These are phyloP conservation scores for Colletotrichum salicis DNA, from an alignment of 2,329 filamentous ascomycete genomes.

Conservation along the genomic window DNA sequence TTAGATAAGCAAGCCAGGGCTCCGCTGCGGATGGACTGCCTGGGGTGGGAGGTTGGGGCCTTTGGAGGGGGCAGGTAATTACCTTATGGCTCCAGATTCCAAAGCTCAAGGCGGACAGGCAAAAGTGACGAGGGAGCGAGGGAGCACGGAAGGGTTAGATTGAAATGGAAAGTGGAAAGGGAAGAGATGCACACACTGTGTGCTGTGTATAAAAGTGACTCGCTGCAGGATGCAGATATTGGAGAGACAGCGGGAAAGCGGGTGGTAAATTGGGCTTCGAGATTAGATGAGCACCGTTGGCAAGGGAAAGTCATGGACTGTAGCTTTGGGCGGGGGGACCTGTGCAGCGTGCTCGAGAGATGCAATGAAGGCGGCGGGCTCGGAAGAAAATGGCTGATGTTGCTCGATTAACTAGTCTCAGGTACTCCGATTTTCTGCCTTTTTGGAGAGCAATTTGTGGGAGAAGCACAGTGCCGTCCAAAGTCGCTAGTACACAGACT, in stretches of 20 bases:
- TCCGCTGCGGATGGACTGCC: conserved; percentile 25
- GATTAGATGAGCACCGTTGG: conserved; percentile 25
- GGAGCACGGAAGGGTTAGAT: neutral
- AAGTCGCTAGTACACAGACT: neutral
- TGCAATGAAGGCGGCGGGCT: neutral
- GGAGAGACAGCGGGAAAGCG: neutral
- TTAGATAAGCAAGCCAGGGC: conserved; percentile 41
- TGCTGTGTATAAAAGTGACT: conserved; percentile 3
- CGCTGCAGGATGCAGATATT: neutral
- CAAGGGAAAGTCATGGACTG: conserved; percentile 14
- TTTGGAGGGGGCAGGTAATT: neutral
- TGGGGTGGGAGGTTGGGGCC: conserved; percentile 15
- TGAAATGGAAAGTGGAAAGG: too few relatives aligned
- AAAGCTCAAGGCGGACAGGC: conserved; percentile 8
- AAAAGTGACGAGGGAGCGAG: neutral
- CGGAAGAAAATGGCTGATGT: conserved; percentile 26
- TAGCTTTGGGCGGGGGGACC: conserved; percentile 9
- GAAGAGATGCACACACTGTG: conserved; percentile 15
- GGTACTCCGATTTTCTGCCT: conserved; percentile 16
- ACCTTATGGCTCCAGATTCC: neutral
- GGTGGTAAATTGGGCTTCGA: neutral
- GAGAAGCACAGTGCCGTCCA: conserved; percentile 11
- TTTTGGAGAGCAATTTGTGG: conserved; percentile 5
- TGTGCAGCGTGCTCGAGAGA: neutral
- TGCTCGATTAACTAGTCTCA: neutral